Conservation (phyloP, 2,329 filamentous ascomycete genomes). For the Didymella sp. region DNA sequence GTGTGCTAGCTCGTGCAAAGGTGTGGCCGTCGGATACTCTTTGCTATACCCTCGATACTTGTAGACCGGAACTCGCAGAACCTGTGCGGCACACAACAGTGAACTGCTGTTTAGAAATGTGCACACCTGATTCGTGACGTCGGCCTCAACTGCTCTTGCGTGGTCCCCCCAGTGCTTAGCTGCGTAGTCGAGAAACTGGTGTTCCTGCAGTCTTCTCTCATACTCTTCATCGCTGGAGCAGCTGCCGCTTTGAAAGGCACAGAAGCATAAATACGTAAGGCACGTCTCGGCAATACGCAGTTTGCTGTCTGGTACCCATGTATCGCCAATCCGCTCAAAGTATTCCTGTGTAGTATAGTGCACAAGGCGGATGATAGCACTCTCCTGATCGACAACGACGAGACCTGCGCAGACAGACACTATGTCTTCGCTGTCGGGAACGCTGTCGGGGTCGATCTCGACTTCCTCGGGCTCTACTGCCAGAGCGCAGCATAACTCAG, state of each 20-base stretch:
- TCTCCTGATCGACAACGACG: slow-evolving; percentile 39
- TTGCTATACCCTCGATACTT: background rate
- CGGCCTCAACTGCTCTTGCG: slow-evolving; percentile 16
- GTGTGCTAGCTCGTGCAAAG: background rate
- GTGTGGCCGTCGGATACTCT: background rate
- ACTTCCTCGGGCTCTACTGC: slow-evolving; percentile 16
- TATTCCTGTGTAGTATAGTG: slow-evolving; percentile 43
- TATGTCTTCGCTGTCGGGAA: slow-evolving; percentile 23
- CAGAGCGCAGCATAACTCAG: slow-evolving; percentile 23
- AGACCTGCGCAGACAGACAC: slow-evolving; percentile 39
- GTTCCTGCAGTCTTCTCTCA: slow-evolving; percentile 20
- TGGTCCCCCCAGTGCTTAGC: slow-evolving; percentile 36
- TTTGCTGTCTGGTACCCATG: slow-evolving; percentile 31
- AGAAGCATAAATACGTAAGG: slow-evolving; percentile 43
- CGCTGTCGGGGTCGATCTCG: slow-evolving; percentile 18
- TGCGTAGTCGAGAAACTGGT: slow-evolving; percentile 39
- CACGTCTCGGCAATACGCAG: slow-evolving; percentile 31
- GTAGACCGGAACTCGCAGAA: slow-evolving; percentile 1
- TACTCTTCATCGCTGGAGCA: slow-evolving; percentile 25
- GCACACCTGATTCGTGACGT: slow-evolving; percentile 15
- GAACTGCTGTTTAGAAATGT: slow-evolving; percentile 12
- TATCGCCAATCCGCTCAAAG: slow-evolving; percentile 34
- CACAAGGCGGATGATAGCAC: slow-evolving; percentile 35
- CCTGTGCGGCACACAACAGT: slow-evolving; percentile 13
- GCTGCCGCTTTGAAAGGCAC: slow-evolving; percentile 24